Conservation (phyloP, 2,329 filamentous ascomycete genomes). For the Rugonectria rugulosa region DNA sequence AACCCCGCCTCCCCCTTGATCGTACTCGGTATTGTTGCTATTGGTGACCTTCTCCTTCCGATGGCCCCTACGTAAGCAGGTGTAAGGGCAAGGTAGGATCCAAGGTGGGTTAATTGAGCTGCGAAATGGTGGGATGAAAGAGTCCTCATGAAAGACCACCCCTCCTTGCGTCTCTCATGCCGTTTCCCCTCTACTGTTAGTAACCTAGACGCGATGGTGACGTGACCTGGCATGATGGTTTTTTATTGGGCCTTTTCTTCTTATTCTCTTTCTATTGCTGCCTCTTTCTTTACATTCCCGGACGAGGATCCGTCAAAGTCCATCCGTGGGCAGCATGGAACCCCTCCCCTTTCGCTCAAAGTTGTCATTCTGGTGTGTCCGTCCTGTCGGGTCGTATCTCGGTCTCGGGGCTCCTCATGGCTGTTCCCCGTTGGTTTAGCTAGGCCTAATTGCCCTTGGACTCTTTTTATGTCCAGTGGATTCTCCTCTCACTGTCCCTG, state of each 20-base stretch:
- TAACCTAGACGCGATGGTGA: slow-evolving; percentile 14
- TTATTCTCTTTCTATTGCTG: background rate
- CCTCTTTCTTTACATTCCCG: background rate
- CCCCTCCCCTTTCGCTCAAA: background rate
- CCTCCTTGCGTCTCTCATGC: background rate
- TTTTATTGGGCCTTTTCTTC: slow-evolving; percentile 1
- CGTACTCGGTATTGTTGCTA: slow-evolving; percentile 6
- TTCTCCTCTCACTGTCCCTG: slow-evolving; percentile 5
- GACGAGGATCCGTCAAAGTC: background rate
- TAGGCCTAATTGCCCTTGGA: slow-evolving; percentile 1
- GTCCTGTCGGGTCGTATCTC: slow-evolving; percentile 28
- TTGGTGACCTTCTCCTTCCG: slow-evolving; percentile 9
- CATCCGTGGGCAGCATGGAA: background rate
- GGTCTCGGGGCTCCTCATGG: slow-evolving; percentile 32
- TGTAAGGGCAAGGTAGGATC: slow-evolving; percentile 21
- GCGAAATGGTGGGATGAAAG: slow-evolving; percentile 11
- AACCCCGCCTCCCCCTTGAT: background rate
- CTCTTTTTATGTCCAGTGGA: background rate
- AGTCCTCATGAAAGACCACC: background rate
- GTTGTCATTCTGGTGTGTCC: slow-evolving; percentile 11
- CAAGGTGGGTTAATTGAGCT: slow-evolving; percentile 13
- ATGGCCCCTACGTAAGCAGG: slow-evolving; percentile 13
- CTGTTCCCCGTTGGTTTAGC: slow-evolving; percentile 32
- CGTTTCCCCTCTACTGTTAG: background rate
- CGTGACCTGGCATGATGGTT: slow-evolving; percentile 24